These are phyloP conservation scores for Volvariella surrecta DNA, from an alignment of 1,284 basidiomycete genomes.

Conservation along the genomic window DNA sequence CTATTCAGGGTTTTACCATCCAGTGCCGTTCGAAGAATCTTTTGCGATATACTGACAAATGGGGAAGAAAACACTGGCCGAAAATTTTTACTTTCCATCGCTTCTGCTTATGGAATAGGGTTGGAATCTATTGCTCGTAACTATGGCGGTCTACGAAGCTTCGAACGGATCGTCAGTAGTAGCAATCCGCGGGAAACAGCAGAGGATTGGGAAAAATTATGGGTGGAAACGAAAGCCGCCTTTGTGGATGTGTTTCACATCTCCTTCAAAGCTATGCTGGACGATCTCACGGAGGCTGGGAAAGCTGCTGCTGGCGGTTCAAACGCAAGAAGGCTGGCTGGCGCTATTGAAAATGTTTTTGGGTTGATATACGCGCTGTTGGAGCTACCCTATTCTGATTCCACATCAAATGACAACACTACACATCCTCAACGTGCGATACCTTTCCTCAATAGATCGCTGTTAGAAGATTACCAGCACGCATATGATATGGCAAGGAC, in stretches of 20 bases:
- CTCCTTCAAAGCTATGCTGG: conserved; percentile 40
- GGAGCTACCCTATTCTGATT: conserved; percentile 28
- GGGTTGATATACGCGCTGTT: conserved; percentile 50
- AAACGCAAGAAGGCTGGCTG: conserved; percentile 30
- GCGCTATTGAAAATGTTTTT: conserved; percentile 44
- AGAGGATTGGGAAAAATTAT: conserved; percentile 61
- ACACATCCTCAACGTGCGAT: conserved; percentile 18
- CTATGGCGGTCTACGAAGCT: conserved; percentile 46
- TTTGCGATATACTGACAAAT: conserved; percentile 39
- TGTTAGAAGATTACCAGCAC: conserved; percentile 64
- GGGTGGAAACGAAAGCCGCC: conserved; percentile 64
- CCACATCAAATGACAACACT: conserved; percentile 11
- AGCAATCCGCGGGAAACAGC: conserved; percentile 21
- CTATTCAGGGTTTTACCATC: conserved; percentile 45
- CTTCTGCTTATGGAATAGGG: conserved; percentile 48
- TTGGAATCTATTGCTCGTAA: conserved; percentile 43
- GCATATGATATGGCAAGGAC: conserved; percentile 47
- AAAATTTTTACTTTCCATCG: conserved; percentile 47
- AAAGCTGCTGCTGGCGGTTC: conserved; percentile 15
- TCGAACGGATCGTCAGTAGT: conserved; percentile 17
- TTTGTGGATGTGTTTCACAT: conserved; percentile 61
- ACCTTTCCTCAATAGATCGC: conserved; percentile 57
- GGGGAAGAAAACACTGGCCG: conserved; percentile 5
- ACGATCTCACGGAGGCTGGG: conserved; percentile 25
- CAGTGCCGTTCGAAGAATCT: conserved; percentile 23